These are phyloP conservation scores for Pueraria montana DNA, from an alignment of 306 rosid species.

Conservation along the genomic window DNA sequence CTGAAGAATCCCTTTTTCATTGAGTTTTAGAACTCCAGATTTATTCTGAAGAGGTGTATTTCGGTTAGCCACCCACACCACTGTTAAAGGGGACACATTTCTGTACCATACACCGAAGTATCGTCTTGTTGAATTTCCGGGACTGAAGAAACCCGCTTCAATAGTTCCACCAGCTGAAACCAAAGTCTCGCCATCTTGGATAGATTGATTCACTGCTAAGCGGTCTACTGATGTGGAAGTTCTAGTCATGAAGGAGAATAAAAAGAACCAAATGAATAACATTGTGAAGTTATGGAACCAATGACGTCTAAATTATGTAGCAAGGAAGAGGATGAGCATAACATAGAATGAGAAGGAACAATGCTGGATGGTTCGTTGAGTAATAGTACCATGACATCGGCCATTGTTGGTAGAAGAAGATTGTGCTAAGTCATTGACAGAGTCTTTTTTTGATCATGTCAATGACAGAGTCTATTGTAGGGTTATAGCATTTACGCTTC, in stretches of 20 bases:
- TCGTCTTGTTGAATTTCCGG: conserved; percentile 1
- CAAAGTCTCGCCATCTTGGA: conserved; percentile 21
- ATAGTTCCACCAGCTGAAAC: conserved; percentile 23
- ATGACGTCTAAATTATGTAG: background rate
- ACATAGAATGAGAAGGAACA: no score
- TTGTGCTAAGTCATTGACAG: no score
- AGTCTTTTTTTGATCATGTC: no score
- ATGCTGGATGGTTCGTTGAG: no score
- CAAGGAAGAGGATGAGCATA: no score
- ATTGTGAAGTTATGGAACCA: background rate
- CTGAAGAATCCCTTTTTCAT: background rate
- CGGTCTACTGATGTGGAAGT: background rate
- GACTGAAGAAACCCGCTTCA: conserved; percentile 46
- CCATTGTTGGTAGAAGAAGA: no score
- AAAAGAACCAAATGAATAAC: background rate
- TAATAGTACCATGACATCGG: no score
- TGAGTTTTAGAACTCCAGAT: conserved; percentile 18
- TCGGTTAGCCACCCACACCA: conserved; percentile 52
- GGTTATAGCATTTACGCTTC: no score
- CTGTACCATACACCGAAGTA: conserved; percentile 46
- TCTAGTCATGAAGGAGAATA: background rate
- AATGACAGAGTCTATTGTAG: no score
- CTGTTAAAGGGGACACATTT: conserved; percentile 6
- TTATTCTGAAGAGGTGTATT: background rate
- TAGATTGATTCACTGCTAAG: background rate